Evolutionary conservation across 148 eudicot genomes (phyloP).

Genomic region (Spergularia marina): DNA sequence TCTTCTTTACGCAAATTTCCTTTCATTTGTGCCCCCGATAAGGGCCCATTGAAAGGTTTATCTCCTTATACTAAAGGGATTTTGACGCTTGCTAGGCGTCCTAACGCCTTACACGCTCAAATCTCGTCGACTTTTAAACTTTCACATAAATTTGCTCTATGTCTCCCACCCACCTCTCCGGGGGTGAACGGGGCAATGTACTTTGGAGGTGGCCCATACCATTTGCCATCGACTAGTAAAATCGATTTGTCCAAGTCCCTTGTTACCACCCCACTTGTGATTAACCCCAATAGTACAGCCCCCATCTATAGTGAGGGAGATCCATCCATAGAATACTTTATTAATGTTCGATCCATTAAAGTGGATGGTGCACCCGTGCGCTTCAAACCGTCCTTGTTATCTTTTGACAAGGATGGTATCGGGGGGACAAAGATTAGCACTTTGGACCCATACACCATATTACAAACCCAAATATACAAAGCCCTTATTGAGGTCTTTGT

Average conservation of each 20-base stretch:
- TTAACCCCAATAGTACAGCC: constrained; percentile 37
- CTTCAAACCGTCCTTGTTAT: constrained; percentile 29
- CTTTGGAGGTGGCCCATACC: constrained; percentile 38
- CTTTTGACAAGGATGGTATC: constrained; percentile 25
- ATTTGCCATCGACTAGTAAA: constrained; percentile 19
- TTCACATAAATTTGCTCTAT: constrained; percentile 35
- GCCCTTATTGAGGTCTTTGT: constrained; percentile 35
- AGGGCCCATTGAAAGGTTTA: constrained; percentile 23
- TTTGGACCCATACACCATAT: constrained; percentile 36
- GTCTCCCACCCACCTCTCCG: constrained; percentile 21
- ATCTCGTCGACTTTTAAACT: constrained; percentile 21
- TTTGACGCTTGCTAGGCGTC: constrained; percentile 25
- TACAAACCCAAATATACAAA: constrained; percentile 42
- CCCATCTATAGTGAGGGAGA: constrained; percentile 27
- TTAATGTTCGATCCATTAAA: constrained; percentile 33
- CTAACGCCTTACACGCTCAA: constrained; percentile 25
- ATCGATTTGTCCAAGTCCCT: constrained; percentile 23
- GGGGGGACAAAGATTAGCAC: constrained; percentile 40
- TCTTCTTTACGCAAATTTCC: constrained; percentile 12
- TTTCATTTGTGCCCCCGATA: constrained; percentile 18
- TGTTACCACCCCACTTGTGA: constrained; percentile 31
- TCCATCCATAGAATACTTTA: constrained; percentile 35
- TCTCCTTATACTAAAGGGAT: constrained; percentile 28
- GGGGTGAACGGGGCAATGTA: constrained; percentile 30
- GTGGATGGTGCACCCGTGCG: constrained; percentile 25